Base-by-base conservation (phyloP, 2,329 filamentous ascomycete species). In the Aspergillus sp. region DNA sequence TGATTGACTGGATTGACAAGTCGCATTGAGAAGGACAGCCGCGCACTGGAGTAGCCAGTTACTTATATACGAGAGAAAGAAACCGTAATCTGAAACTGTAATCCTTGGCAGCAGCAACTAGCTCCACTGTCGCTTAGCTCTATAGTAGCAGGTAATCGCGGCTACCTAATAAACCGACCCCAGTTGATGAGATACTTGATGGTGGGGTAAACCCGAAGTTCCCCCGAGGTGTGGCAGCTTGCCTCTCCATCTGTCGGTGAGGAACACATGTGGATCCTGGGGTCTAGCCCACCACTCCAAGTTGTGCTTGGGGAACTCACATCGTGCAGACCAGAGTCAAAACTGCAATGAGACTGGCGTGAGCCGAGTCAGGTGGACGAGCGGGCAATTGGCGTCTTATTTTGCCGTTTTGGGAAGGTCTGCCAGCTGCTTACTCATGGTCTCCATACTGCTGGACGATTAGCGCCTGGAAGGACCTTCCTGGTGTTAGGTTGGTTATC, bases 161-260 rank as follows among this genome's bases (percentile, higher is more conserved):
- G 53, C 53, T 55, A 55, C n/a, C 21, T 44, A 25, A 10, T 2
- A 47, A 27, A 5, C 25, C 8, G n/a, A 30, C 17, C 32, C 32
- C 32, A 36, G 32, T 1, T 36, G 11, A 36, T 5, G 32, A 5
- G 32, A 36, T 36, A 11, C 17, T 25, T 42, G 42, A 30, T 32
- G 41, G 53, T 32, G 53, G 52, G 52, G 52, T 54, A 54, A 54
- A n/a, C 17, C 52, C 38, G 38, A 30, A 44, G 52, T 42, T 19
- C 23, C 44, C 30, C 23, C 52, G 52, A 54, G 52, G 30, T 11
- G 8, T 32, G 30, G 25, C 25, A 27, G 25, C 30, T 11, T 32
- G 52, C 19, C 27, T 23, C 21, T 32, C 38, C 17, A n/a, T 17
- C 41, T 55, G 41, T 55, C 53, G 53, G 53, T 55, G 53, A 55